Conservation (phyloP, 2,329 filamentous ascomycete genomes). For the Arthrobotrys sphaeroides region DNA sequence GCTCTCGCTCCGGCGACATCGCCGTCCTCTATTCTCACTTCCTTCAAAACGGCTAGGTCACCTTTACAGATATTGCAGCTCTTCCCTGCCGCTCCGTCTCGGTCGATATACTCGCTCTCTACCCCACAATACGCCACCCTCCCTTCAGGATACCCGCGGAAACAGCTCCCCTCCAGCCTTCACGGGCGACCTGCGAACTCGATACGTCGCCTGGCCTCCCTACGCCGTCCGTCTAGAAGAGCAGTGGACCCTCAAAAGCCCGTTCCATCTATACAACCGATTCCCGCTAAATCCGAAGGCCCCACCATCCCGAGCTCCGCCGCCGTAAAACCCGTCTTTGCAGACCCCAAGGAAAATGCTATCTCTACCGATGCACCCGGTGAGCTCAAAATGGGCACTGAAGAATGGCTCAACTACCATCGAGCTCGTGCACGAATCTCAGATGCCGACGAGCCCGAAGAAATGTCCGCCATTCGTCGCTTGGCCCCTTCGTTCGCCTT, state of each 20-base stretch:
- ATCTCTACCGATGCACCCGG: neutral
- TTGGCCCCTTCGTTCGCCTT: conserved; percentile 61
- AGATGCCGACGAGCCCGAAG: conserved; percentile 32
- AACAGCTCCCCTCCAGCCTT: neutral
- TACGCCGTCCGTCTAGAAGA: conserved; percentile 22
- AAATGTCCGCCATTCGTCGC: conserved; percentile 56
- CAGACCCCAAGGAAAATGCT: conserved; percentile 4
- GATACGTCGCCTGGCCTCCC: conserved; percentile 13
- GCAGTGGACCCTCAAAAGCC: neutral
- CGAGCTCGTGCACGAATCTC: conserved; percentile 14
- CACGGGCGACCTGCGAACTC: neutral
- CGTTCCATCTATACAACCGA: neutral
- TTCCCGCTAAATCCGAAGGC: neutral
- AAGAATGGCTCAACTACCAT: conserved; percentile 41
- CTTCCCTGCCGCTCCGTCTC: neutral
- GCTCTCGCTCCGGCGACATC: neutral
- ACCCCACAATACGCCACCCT: neutral
- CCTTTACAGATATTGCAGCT: neutral
- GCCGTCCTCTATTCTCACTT: neutral
- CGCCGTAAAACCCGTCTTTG: neutral
- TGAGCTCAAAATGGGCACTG: conserved; percentile 26
- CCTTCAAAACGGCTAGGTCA: conserved; percentile 2
- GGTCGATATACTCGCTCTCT: conserved; percentile 8
- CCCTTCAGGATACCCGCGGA: neutral
- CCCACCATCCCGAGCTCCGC: neutral